Evolutionary conservation across 306 rosid genomes (phyloP).

Genomic region (Prunus armeniaca): DNA sequence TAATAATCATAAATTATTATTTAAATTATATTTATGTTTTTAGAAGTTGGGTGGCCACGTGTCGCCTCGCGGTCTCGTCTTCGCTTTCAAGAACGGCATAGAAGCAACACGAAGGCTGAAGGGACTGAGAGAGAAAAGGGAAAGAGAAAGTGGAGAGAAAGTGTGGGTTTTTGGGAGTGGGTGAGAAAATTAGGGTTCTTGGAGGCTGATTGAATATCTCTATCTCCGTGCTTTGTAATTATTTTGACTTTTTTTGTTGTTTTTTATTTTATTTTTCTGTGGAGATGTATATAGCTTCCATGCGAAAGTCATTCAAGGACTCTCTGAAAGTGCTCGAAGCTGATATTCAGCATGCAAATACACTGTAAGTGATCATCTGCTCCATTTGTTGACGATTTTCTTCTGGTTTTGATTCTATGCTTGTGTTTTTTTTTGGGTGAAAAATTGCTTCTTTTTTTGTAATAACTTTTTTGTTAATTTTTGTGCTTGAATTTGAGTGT

Average conservation of each 20-base stretch:
- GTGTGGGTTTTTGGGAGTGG: constrained; percentile 17
- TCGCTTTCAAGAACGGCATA: constrained; percentile 65
- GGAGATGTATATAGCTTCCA: constrained; percentile 82
- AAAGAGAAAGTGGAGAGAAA: background rate
- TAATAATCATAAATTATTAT: background rate
- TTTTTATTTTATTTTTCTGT: background rate
- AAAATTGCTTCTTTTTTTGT: background rate
- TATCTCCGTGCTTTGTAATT: background rate
- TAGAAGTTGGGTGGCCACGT: constrained; percentile 40
- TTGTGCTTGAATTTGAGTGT: background rate
- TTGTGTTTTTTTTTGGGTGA: background rate
- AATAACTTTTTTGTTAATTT: background rate
- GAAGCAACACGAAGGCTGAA: constrained; percentile 55
- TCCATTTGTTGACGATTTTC: background rate
- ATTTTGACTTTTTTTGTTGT: background rate
- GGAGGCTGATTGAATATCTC: background rate
- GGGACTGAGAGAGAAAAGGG: constrained; percentile 13
- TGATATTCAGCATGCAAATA: constrained; percentile 97
- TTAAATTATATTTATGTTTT: background rate
- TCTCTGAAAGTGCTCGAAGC: constrained; percentile 95
- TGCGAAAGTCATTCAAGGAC: constrained; percentile 97
- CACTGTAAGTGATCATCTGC: constrained; percentile 52
- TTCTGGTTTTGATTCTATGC: background rate
- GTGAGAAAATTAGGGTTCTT: constrained; percentile 25
- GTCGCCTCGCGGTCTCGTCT: constrained; percentile 47